phyloP scores from a whole-genome alignment of 2,329 filamentous ascomycete species.

The Epichloe baconii region DNA sequence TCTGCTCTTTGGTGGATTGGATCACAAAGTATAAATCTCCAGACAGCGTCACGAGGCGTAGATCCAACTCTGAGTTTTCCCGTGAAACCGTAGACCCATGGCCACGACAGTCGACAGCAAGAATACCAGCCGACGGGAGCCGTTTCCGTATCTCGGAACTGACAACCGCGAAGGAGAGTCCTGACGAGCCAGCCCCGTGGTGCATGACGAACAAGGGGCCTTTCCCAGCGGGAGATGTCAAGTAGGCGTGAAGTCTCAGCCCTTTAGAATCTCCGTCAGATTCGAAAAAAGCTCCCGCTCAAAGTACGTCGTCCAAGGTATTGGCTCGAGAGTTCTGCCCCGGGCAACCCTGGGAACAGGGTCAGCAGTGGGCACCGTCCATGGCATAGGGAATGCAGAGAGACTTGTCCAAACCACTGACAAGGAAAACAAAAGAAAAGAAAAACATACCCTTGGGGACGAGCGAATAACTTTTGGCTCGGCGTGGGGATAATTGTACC shows the following conservation, averaged over 20 bases:
- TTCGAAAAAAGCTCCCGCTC: constrained; percentile 62
- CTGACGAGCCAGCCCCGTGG: constrained; percentile 88
- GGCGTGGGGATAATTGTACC: constrained; percentile 79
- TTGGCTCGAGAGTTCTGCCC: constrained; percentile 47
- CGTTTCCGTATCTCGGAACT: constrained; percentile 63
- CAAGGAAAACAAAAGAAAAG: not conserved
- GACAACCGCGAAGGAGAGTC: constrained; percentile 78
- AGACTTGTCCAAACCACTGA: too few species aligned
- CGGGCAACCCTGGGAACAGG: constrained; percentile 28
- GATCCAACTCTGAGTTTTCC: constrained; percentile 36
- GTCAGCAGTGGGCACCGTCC: constrained; percentile 8
- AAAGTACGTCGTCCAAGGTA: constrained; percentile 85
- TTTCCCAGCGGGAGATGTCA: constrained; percentile 63
- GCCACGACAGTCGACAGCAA: constrained; percentile 75
- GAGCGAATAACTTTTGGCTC: constrained; percentile 59
- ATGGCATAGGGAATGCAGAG: not conserved
- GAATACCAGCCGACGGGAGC: constrained; percentile 67
- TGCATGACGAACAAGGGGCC: constrained; percentile 86
- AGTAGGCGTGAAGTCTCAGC: constrained; percentile 70
- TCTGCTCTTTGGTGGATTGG: constrained; percentile 47
- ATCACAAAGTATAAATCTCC: constrained; percentile 61
- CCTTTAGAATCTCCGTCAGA: constrained; percentile 24
- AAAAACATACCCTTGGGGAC: constrained; percentile 46
- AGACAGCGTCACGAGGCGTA: constrained; percentile 60
- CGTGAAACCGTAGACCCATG: constrained; percentile 61